A percentile compares a stretch with the other conserved stretches of the same genome.
phyloP scores from a whole-genome alignment of 139 green algal species.

The Coelastrella sp. region DNA sequence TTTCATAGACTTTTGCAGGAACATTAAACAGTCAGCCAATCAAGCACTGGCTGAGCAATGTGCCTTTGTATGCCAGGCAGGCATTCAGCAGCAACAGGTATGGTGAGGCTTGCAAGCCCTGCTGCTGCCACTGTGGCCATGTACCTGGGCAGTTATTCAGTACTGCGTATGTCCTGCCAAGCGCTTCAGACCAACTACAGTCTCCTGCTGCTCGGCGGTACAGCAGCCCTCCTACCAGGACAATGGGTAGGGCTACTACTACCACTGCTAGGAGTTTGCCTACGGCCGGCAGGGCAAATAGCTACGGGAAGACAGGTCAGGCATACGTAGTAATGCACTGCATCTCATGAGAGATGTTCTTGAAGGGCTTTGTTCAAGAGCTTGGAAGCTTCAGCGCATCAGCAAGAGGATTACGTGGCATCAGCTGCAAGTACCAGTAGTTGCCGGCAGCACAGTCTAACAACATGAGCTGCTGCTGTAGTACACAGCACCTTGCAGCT shows the following conservation, averaged over 20 bases:
- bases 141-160: slow-evolving; percentile 52
- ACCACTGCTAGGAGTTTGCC: slow-evolving; percentile 50
- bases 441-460: too few species aligned
- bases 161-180: slow-evolving; percentile 48
- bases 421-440: too few species aligned
- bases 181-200: not conserved
- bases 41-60: too few species aligned
- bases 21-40: too few species aligned
- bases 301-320: slow-evolving; percentile 7
- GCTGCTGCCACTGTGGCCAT: not conserved
- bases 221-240: slow-evolving; percentile 37
- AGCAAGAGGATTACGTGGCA: not conserved
- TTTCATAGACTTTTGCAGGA: too few species aligned
- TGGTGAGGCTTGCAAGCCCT: not conserved
- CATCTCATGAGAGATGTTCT: too few species aligned
- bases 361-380: too few species aligned
- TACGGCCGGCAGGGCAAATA: slow-evolving; percentile 42
- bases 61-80: too few species aligned
- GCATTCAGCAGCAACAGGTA: too few species aligned
- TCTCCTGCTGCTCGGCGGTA: slow-evolving; percentile 41
- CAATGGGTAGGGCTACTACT: slow-evolving; percentile 46
- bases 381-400: not conserved
- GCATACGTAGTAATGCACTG: not conserved
- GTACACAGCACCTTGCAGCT: not conserved
- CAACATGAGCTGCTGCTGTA: not conserved